Evolutionary conservation across 2,329 filamentous ascomycete genomes (phyloP).

Genomic region (Lachnellula suecica): DNA sequence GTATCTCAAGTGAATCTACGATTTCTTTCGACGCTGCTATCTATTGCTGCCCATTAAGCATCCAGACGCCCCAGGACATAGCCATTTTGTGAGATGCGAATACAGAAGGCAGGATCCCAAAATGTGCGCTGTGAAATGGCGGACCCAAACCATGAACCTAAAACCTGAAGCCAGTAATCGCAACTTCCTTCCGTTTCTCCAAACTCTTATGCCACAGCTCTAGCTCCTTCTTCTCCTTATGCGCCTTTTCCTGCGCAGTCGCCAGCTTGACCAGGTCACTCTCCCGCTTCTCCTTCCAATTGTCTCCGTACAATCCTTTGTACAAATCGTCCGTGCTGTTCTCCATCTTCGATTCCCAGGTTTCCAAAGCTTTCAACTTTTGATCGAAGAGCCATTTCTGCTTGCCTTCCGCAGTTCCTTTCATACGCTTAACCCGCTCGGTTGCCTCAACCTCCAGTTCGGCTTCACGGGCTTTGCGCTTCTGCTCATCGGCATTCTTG

Average conservation of each 20-base stretch:
- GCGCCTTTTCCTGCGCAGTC: conserved; percentile 15
- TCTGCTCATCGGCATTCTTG: conserved; percentile 35
- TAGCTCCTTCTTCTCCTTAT: conserved; percentile 12
- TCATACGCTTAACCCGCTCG: conserved; percentile 23
- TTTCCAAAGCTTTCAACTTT: conserved; percentile 18
- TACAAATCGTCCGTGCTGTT: conserved; percentile 29
- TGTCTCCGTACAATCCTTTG: conserved; percentile 26
- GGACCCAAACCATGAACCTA: not conserved
- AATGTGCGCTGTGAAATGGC: not conserved
- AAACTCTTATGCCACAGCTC: conserved; percentile 14
- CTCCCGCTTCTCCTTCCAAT: conserved; percentile 25
- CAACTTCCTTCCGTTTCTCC: conserved; percentile 17
- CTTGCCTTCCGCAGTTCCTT: conserved; percentile 15
- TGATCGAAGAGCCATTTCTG: conserved; percentile 16
- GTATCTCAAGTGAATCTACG: no score
- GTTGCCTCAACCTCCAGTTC: conserved; percentile 30
- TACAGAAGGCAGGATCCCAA: not conserved
- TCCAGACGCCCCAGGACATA: not conserved
- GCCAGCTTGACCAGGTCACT: conserved; percentile 14
- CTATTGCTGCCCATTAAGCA: not conserved
- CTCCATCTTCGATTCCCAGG: conserved; percentile 24
- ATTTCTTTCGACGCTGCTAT: not conserved
- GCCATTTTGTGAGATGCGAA: not conserved
- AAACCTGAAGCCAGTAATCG: conserved; percentile 22
- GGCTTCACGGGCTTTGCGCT: conserved; percentile 27